Conservation (phyloP, 345 rosid genomes). For the Salix viminalis region DNA sequence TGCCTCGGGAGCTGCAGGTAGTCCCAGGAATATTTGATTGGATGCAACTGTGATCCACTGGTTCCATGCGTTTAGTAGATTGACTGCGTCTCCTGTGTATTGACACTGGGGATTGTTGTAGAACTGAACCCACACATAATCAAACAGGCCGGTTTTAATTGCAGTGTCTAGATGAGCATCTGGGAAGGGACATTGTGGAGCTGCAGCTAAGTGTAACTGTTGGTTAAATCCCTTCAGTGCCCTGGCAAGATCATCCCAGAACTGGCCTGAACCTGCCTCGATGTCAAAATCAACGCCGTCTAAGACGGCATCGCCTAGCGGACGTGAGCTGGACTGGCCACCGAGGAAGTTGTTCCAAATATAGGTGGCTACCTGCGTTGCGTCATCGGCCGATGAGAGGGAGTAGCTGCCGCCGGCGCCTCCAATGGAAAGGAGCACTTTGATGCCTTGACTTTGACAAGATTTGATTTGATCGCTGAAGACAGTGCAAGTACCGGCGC, state of each 20-base stretch:
- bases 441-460: conserved; percentile 14
- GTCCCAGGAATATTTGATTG: conserved; percentile 10
- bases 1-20: conserved; percentile 11
- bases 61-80: conserved; percentile 6
- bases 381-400: conserved; percentile 12
- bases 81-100: not conserved
- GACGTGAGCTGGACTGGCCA: conserved; percentile 9
- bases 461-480: not conserved
- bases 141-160: conserved; percentile 7
- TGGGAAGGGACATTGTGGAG: conserved; percentile 22
- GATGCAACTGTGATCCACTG: conserved; percentile 11
- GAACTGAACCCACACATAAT: conserved; percentile 22
- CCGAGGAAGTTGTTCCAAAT: conserved; percentile 16
- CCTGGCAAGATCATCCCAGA: conserved; percentile 14
- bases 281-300: conserved; percentile 23
- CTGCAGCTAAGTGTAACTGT: conserved; percentile 12
- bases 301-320: conserved; percentile 16
- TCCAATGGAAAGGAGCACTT: conserved; percentile 14
- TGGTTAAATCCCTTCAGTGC: not conserved
- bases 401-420: not conserved
- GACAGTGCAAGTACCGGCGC: not conserved
- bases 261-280: not conserved
- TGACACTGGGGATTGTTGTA: conserved; percentile 11
- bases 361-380: conserved; percentile 3
- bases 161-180: conserved; percentile 7